Evolutionary conservation across 306 rosid species (phyloP).

Genomic region (Adenanthera pavonina): DNA sequence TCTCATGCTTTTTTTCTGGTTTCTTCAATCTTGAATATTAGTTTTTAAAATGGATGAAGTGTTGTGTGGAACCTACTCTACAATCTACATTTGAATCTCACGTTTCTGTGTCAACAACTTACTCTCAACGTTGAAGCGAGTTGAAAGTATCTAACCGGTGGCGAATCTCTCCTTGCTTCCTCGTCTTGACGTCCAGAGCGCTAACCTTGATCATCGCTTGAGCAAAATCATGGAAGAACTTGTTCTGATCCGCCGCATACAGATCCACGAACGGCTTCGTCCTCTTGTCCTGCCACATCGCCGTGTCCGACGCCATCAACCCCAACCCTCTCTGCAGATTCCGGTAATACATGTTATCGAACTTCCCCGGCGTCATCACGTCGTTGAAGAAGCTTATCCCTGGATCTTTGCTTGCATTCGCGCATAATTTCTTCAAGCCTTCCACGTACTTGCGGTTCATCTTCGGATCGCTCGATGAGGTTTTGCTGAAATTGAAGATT

Average conservation of each 20-base stretch:
- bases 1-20: not conserved
- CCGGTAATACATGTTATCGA: constrained; percentile 40
- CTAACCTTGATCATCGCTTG: constrained; percentile 36
- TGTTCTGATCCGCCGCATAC: constrained; percentile 36
- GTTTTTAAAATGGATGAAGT: not conserved
- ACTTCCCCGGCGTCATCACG: constrained; percentile 46
- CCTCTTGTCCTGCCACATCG: constrained; percentile 20
- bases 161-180: constrained; percentile 39
- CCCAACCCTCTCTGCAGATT: constrained; percentile 44
- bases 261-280: constrained; percentile 37
- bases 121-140: not conserved
- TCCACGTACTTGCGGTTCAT: constrained; percentile 28
- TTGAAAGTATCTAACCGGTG: constrained; percentile 45
- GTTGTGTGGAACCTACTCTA: not conserved
- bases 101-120: not conserved
- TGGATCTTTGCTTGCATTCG: constrained; percentile 30
- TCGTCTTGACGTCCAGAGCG: constrained; percentile 30
- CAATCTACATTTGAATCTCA: not conserved
- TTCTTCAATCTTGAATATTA: not conserved
- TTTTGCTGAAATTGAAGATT: constrained; percentile 49
- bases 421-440: constrained; percentile 42
- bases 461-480: constrained; percentile 36
- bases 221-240: constrained; percentile 44
- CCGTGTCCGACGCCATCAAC: constrained; percentile 33
- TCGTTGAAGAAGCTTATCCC: constrained; percentile 44